Base-by-base conservation (phyloP, 768 basidiomycete genomes). In the Hebeloma cylindrosporum region DNA sequence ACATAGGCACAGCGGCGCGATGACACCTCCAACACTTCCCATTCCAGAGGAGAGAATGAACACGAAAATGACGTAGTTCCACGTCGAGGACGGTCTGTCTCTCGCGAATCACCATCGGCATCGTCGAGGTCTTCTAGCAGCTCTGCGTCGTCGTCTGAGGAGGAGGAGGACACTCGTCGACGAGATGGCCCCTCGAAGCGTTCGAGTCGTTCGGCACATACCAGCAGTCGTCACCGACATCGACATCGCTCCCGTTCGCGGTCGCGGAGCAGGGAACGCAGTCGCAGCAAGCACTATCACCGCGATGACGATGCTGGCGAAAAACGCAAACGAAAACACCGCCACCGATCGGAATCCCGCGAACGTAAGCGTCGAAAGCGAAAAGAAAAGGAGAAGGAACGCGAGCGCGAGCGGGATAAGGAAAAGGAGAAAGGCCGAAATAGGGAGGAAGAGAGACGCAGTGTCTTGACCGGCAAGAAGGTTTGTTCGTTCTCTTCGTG, bases 401-500 rank as follows among this genome's bases (percentile, higher is more conserved):
- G 64, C 5, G 66, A 60, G 26, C 59, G 38, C 3, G 51, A 40
- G 50, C 63, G 64, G 48, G 64, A 60, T 38, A 62, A 65, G 16
- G 65, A 62, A 60, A 56, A 54, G 41, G 59, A 65, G 17, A 65
- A 61, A 60, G 53, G 53, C 39, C 66, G 63, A 45, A 63, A 66
- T 21, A 71, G 62, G 37, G 67, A 67, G 46, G 73, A 75, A 11
- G 78, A 78, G 45, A 64, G 71, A 33, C 66, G 79, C 16, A 83
- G 80, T 51, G 65, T 79, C 21, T 52, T 83, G 48, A 83, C 81
- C 3, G 81, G 80, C 0, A 82, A 82, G 56, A 82, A 80, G 77
- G 80, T 77, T 18, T 16, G 40, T 45, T 38, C 17, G 2, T 30
- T 45, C 22, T 13, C 20, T 14, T 43, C 25, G 6, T n/a, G 22